phyloP scores from a whole-genome alignment of 768 basidiomycete genomes.

The Phlebiopsis flavidoalba region DNA sequence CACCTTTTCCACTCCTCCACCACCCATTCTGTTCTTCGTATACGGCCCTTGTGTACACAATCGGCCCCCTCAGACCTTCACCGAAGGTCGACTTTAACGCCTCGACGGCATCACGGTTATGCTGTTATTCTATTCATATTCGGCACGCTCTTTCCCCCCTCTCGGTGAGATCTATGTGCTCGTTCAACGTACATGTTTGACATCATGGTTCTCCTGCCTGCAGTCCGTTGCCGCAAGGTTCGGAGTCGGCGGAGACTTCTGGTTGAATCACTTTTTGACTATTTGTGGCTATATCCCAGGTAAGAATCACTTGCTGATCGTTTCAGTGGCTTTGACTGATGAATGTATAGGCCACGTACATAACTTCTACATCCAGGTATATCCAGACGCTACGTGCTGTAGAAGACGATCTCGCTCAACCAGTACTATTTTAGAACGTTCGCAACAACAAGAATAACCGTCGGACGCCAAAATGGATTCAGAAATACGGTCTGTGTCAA shows the following conservation, averaged over 20 bases:
- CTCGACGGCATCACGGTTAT: constrained; percentile 78
- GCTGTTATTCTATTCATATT: constrained; percentile 76
- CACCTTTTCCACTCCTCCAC: neutral
- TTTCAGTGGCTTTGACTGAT: neutral
- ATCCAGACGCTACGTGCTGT: neutral
- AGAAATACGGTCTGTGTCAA: constrained; percentile 88
- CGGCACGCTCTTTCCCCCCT: constrained; percentile 88
- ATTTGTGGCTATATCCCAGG: constrained; percentile 90
- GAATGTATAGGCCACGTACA: constrained; percentile 66
- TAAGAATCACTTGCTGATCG: constrained; percentile 23
- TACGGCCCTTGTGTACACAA: neutral
- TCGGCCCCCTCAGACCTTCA: constrained; percentile 20
- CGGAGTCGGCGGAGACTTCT: constrained; percentile 88
- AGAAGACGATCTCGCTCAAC: neutral
- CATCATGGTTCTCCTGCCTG: neutral
- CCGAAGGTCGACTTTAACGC: constrained; percentile 59
- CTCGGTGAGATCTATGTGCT: constrained; percentile 35
- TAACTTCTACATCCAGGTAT: constrained; percentile 88
- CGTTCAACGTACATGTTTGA: neutral
- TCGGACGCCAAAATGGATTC: constrained; percentile 95
- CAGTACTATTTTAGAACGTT: constrained; percentile 58
- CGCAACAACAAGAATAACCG: constrained; percentile 91
- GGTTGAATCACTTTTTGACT: constrained; percentile 84
- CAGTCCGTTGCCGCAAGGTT: constrained; percentile 93
- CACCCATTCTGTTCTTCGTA: neutral